Base-by-base conservation (phyloP, 2,329 filamentous ascomycete species). In the Domatiomyces globalis region DNA sequence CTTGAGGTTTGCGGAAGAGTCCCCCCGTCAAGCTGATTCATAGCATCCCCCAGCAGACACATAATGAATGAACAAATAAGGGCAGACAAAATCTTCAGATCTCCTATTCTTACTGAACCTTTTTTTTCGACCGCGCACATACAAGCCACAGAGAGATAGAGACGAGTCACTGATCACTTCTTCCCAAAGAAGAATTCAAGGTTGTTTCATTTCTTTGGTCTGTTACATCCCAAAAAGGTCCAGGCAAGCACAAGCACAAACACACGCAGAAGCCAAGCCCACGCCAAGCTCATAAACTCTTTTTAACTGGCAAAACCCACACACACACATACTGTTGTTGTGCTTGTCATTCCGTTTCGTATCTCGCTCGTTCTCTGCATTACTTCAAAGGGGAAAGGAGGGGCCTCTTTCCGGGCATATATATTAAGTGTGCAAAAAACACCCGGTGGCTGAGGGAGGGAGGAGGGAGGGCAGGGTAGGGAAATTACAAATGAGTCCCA, bases 401-500 rank as follows among this genome's bases (percentile, higher is more conserved):
- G 22, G 3, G 6, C 22, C 6, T 25, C 22, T 25, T 25, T 3
- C 22, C 22, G 22, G 22, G 22, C 6, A 25, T 2, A 19, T 25
- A 44, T 25, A 39, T 39, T 4, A 33, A 33, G 29, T 2, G 33
- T 43, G 22, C 12, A 43, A 46, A 10, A 10, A 33, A 45, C 7
- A 45, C 39, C 9, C 20, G n/a, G n/a, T n/a, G n/a, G n/a, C n/a
- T n/a, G n/a, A n/a, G n/a, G n/a, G n/a, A n/a, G n/a, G n/a, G n/a
- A n/a, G n/a, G n/a, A n/a, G n/a, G n/a, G n/a, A n/a, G n/a, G n/a
- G n/a, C n/a, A n/a, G n/a, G n/a, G n/a, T n/a, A n/a, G n/a, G n/a
- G 9, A 43, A 36, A 43, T 63, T 59, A 71, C 52, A 72, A 63
- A 59, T 66, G 65, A 17, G 67, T 94, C 50, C 92, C 90, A 1